Conservation (phyloP, 2,329 filamentous ascomycete species). For the Cladosporium colombiae region DNA sequence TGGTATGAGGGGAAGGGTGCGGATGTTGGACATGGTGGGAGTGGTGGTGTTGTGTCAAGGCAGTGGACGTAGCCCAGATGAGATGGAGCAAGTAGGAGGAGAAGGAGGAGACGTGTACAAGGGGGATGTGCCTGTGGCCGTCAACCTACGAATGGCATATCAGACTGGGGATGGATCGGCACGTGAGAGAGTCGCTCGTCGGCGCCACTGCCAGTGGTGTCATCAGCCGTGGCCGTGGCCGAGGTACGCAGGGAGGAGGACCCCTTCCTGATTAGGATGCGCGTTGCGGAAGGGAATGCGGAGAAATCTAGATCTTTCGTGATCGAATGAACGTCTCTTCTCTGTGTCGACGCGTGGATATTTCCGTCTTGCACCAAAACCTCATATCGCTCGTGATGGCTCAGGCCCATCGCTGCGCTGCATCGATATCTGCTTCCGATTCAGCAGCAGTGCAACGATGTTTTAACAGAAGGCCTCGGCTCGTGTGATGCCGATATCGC, state of each 20-base stretch:
- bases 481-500: not conserved
- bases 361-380: no score
- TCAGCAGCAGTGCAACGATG: no score
- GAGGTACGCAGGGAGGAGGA: conserved; percentile 2
- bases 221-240: conserved; percentile 2
- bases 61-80: not conserved
- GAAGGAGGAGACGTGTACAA: conserved; percentile 4
- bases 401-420: no score
- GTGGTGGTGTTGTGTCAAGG: not conserved
- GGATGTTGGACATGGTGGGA: conserved; percentile 24
- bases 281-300: conserved; percentile 13
- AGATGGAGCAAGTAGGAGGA: not conserved
- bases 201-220: conserved; percentile 16
- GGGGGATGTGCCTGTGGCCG: not conserved
- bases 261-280: conserved; percentile 2
- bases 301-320: not conserved
- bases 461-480: conserved; percentile 7
- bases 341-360: no score
- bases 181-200: conserved; percentile 16
- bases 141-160: not conserved
- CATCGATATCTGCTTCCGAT: no score
- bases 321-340: not conserved
- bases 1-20: conserved; percentile 72
- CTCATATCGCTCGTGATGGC: no score
- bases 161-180: conserved; percentile 12